Base-by-base conservation (phyloP, 148 eudicot species). In the Polygonum aviculare region DNA sequence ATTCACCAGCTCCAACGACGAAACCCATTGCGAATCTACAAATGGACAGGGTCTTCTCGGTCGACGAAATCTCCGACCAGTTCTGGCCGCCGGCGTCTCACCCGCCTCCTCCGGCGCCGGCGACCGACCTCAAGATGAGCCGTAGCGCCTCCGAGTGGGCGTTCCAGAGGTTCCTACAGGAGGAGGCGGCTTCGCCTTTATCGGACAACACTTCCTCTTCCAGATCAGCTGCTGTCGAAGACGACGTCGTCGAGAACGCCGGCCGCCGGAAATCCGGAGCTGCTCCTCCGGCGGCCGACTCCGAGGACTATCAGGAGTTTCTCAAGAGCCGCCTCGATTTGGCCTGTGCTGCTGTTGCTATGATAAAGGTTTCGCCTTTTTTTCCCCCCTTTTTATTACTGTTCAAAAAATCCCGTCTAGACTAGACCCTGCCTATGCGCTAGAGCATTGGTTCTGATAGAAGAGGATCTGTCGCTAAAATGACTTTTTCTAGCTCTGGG, bases 321-420 rank as follows among this genome's bases (percentile, higher is more conserved):
- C 89, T 94, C 22, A 86, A 88, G 78, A 81, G 81, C 48, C 87
- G 86, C 4, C 94, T 94, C 72, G 81, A 91, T 85, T 74, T 94
- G 77, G 97, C 98, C 5, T 94, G 98, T 75, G 94, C 94, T 48
- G 98, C 98, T 76, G 94, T 91, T 35, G 98, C 98, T 65, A 77
- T 86, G 86, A 83, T 88, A 21, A 80, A 90, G 87, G 98, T 94
- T 1, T 74, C 62, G 1, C 9, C 55, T 3, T 69, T 71, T 63
- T 50, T n/a, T n/a, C n/a, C 8, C 5, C 50, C 7, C 12, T 16
- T 55, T 26, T 26, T 26, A 26, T 26, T 26, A 26, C 0, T 26
- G 31, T 1, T 26, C 31, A 0, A 26, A 26, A 26, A 26, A 26
- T 26, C 31, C 31, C 31, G 31, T 26, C 31, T 26, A 26, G 31